A percentile compares a stretch with the other conserved stretches of the same genome.
Evolutionary conservation across 345 rosid species (phyloP).

Genomic region (Isatis tinctoria): DNA sequence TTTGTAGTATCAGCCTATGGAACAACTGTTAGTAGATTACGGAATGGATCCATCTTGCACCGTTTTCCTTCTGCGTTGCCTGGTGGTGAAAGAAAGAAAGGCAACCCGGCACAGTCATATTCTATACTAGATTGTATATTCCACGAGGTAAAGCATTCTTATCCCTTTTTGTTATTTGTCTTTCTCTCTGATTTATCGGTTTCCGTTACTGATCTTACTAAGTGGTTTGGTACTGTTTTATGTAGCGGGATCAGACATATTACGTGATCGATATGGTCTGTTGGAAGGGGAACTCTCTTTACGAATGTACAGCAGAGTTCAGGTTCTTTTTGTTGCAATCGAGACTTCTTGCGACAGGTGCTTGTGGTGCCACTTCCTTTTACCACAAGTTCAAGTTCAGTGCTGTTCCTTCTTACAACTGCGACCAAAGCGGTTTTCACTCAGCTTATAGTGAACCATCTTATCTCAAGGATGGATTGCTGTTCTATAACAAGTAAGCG

Average conservation of each 20-base stretch:
- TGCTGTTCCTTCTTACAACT: conserved; percentile 51
- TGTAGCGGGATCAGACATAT: conserved; percentile 82
- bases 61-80: conserved; percentile 86
- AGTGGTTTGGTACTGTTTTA: conserved; percentile 8
- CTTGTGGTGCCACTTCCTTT: conserved; percentile 67
- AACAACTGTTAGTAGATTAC: conserved; percentile 67
- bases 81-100: conserved; percentile 66
- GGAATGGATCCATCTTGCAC: conserved; percentile 73
- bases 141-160: conserved; percentile 60
- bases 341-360: conserved; percentile 84
- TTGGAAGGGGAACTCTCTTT: conserved; percentile 87
- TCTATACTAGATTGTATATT: conserved; percentile 91
- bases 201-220: neutral
- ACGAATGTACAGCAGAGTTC: conserved; percentile 88
- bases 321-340: conserved; percentile 90
- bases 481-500: conserved; percentile 89
- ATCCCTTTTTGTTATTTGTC: neutral
- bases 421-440: conserved; percentile 68
- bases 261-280: conserved; percentile 92
- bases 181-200: neutral
- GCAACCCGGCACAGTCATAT: conserved; percentile 60
- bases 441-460: conserved; percentile 60
- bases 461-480: conserved; percentile 78
- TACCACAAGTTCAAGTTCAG: conserved; percentile 70
- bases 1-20: conserved; percentile 84